Conservation (phyloP, 1,139 yeast genomes). For the Magnusiomyces suaveolens region DNA sequence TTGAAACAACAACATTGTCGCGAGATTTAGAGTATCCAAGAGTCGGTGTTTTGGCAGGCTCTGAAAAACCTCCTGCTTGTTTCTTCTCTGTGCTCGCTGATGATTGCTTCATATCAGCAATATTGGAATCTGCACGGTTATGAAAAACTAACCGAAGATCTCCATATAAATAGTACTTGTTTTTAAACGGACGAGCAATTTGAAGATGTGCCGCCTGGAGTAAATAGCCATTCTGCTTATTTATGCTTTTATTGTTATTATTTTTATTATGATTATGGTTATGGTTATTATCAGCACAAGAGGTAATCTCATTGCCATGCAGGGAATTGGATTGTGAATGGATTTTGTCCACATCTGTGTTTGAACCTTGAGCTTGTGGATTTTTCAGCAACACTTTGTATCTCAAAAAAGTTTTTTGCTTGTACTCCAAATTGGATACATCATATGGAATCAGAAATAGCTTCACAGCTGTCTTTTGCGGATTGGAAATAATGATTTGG, state of each 20-base stretch:
- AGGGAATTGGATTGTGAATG: no score
- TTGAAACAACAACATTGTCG: not conserved
- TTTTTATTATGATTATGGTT: not conserved
- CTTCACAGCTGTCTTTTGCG: conserved; percentile 34
- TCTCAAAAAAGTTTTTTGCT: conserved; percentile 30
- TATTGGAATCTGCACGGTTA: conserved; percentile 20
- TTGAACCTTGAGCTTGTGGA: not conserved
- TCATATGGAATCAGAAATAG: conserved; percentile 36
- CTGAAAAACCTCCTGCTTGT: not conserved
- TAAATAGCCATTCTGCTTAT: conserved; percentile 8
- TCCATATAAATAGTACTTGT: conserved; percentile 33
- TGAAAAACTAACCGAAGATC: conserved; percentile 34
- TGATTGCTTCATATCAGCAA: not conserved
- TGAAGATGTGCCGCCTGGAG: conserved; percentile 31
- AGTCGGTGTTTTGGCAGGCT: not conserved
- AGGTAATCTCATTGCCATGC: not conserved
- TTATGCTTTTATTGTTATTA: not conserved
- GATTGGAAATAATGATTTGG: conserved; percentile 37
- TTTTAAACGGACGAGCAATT: conserved; percentile 28
- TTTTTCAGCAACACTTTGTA: conserved; percentile 24
- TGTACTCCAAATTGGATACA: conserved; percentile 27
- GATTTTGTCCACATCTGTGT: no score
- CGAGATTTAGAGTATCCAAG: not conserved
- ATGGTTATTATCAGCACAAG: not conserved
- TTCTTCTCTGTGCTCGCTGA: not conserved